Evolutionary conservation across 306 rosid genomes (phyloP), one percentile per base, ranked within the genome.

Genomic region (Gastrolobium bilobum): DNA sequence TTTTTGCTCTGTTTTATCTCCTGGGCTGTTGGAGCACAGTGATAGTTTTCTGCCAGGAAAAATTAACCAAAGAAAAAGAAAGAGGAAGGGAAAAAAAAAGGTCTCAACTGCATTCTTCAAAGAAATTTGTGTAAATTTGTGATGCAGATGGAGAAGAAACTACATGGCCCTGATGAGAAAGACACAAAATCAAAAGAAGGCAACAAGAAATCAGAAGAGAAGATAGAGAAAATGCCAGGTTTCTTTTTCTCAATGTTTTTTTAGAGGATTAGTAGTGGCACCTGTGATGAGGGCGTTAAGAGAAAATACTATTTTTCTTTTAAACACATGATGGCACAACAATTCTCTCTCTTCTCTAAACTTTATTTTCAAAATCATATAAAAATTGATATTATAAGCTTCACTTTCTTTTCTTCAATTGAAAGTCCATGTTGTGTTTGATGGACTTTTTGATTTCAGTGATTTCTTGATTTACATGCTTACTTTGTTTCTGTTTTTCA

Each of bases 91-190:
- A 4, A 4, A 7, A n/a, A 34, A 34, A 44, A 20, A 37, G 57
- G 15, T 57, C 59, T 73, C 44, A 46, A 37, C 43, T 73, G 26
- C 68, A 54, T 66, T 77, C 29, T 47, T 30, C 31, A 43, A 30
- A 66, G 73, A 68, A 71, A 67, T 74, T 75, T 75, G 57, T 34
- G 48, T 81, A 33, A 54, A 63, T 51, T 37, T 84, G 65, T 82
- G 82, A 71, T 87, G 87, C 91, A 90, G 98, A 80, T 68, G 38
- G 92, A 80, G 76, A 78, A 79, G 10, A 73, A 82, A 53, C 39
- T 68, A 46, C 20, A 73, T 57, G 58, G 53, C 47, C 39, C 54
- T 13, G 73, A 76, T 71, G 86, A 70, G 75, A 73, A 84, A 77
- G 77, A 46, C 46, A 34, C 20, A 52, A 75, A 62, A 69, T 78